Percentiles rank a stretch among this genome's conserved stretches.
These are phyloP conservation scores for Polyporus tsugae DNA, from an alignment of 1,284 basidiomycete species.

Conservation along the genomic window DNA sequence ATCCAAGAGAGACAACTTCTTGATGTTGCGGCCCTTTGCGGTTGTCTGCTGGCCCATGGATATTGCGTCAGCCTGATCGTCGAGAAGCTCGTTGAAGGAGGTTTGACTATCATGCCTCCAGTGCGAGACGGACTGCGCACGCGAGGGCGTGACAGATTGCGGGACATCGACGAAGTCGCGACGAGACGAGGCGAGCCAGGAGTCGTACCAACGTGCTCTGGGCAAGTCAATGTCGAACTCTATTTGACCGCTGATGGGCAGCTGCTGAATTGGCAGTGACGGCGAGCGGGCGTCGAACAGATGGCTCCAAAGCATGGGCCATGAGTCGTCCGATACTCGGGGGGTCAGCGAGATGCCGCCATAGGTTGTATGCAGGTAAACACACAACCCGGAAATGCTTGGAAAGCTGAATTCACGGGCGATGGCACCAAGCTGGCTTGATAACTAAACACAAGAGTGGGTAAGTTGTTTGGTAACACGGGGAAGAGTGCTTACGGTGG, in stretches of 20 bases:
- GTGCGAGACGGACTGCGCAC: conserved; percentile 54
- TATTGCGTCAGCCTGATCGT: conserved; percentile 47
- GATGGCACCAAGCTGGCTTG: conserved; percentile 75
- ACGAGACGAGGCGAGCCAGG: conserved; percentile 65
- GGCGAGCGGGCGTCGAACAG: conserved; percentile 59
- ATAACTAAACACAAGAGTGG: conserved; percentile 9
- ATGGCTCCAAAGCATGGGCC: conserved; percentile 75
- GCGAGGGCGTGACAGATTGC: conserved; percentile 50
- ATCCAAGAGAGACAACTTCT: conserved; percentile 74
- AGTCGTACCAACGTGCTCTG: conserved; percentile 76
- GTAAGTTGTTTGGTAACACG: background rate
- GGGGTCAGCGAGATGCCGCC: conserved; percentile 64
- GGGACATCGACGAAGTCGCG: conserved; percentile 55
- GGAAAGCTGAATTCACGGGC: conserved; percentile 84
- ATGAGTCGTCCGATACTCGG: conserved; percentile 79
- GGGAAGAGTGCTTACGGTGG: conserved; percentile 62
- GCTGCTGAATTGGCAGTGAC: conserved; percentile 45
- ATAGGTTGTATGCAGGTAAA: conserved; percentile 73
- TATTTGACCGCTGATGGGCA: conserved; percentile 73
- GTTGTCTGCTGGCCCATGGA: conserved; percentile 34
- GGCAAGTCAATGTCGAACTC: conserved; percentile 82
- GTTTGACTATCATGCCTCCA: conserved; percentile 63
- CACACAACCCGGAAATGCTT: conserved; percentile 73
- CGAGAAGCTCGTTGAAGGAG: conserved; percentile 55
- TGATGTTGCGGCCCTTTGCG: conserved; percentile 58